Evolutionary conservation across 352 stramenopile species (phyloP).

Genomic region (Phytophthora kernoviae): DNA sequence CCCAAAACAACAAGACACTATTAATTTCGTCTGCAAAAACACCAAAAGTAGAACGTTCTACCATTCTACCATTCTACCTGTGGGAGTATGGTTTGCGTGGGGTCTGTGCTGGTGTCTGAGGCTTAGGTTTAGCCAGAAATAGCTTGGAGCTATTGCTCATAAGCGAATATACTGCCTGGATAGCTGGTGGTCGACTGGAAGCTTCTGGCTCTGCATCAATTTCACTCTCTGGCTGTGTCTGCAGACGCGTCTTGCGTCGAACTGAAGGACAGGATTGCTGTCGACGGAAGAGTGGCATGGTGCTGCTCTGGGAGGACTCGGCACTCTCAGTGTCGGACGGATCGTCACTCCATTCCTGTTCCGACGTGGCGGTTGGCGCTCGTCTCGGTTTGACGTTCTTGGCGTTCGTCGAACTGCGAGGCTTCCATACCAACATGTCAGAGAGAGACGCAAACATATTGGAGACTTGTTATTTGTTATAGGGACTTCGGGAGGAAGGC

Average conservation of each 20-base stretch:
- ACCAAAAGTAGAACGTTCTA: background rate
- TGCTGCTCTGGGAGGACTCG: constrained; percentile 33
- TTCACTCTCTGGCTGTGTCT: constrained; percentile 37
- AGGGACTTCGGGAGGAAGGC: background rate
- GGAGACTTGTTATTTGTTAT: background rate
- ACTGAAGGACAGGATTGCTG: constrained; percentile 36
- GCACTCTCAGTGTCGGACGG: constrained; percentile 67
- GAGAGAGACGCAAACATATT: no score
- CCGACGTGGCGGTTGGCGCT: constrained; percentile 49
- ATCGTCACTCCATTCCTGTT: constrained; percentile 46
- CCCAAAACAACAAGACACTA: background rate
- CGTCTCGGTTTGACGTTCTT: constrained; percentile 23
- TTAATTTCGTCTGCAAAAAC: background rate
- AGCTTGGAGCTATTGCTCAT: constrained; percentile 65
- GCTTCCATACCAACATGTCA: constrained; percentile 25
- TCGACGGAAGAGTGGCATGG: constrained; percentile 17
- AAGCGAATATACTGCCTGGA: constrained; percentile 58
- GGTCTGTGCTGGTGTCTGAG: constrained; percentile 9
- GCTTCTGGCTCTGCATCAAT: constrained; percentile 22
- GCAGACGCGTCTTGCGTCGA: constrained; percentile 13
- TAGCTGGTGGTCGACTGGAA: constrained; percentile 2
- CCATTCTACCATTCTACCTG: constrained; percentile 1
- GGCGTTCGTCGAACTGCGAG: constrained; percentile 34
- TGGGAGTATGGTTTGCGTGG: constrained; percentile 32
- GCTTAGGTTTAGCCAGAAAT: constrained; percentile 43